These are phyloP conservation scores for Globisporangium irregulare DNA, from an alignment of 352 stramenopile genomes.

Conservation along the genomic window DNA sequence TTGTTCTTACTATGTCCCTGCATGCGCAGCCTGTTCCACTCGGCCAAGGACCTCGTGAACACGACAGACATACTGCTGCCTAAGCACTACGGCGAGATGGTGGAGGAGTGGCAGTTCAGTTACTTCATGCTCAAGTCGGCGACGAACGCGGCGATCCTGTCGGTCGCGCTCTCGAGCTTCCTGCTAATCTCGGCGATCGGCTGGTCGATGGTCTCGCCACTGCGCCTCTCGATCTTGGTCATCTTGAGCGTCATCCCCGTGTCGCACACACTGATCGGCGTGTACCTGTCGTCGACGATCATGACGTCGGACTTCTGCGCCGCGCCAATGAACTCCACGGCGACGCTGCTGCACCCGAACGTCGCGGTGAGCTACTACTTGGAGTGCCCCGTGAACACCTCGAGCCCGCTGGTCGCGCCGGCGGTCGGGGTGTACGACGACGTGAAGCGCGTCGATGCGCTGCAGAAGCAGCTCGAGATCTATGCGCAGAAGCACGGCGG, in stretches of 20 bases:
- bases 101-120: constrained; percentile 57
- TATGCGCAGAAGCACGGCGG: constrained; percentile 46
- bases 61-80: constrained; percentile 49
- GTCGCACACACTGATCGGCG: constrained; percentile 75
- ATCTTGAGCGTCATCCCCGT: constrained; percentile 75
- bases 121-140: constrained; percentile 84
- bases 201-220: constrained; percentile 72
- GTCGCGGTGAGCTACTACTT: constrained; percentile 60
- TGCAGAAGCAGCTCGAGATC: constrained; percentile 51
- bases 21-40: constrained; percentile 44
- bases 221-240: constrained; percentile 73
- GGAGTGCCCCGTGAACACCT: constrained; percentile 51
- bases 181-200: constrained; percentile 77
- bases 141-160: constrained; percentile 77
- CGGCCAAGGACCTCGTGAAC: constrained; percentile 50
- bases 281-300: constrained; percentile 77
- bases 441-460: constrained; percentile 20
- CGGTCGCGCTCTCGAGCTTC: constrained; percentile 69
- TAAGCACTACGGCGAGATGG: constrained; percentile 51
- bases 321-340: constrained; percentile 61
- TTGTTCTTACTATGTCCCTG: neutral
- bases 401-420: constrained; percentile 40
- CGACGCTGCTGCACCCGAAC: constrained; percentile 50
- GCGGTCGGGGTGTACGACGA: constrained; percentile 33
- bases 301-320: constrained; percentile 81